Evolutionary conservation across 805 yeast genomes (phyloP).

Genomic region (Pichia scutulata): DNA sequence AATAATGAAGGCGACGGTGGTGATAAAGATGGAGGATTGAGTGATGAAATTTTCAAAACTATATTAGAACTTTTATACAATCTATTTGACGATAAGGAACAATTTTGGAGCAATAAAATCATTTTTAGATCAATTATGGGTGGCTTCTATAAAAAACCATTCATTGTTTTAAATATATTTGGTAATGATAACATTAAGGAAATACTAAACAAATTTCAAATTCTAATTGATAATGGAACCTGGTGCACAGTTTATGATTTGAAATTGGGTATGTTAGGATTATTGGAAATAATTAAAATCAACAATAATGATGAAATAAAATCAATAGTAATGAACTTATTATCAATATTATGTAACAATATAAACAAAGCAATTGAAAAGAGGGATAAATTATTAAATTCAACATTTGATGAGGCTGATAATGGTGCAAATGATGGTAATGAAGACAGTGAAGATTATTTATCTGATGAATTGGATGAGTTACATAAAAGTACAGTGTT

Average conservation of each 20-base stretch:
- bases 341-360: constrained; percentile 1
- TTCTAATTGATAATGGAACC: background rate
- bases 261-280: constrained; percentile 43
- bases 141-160: constrained; percentile 7
- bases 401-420: constrained; percentile 20
- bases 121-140: constrained; percentile 7
- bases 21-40: constrained; percentile 11
- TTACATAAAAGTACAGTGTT: constrained; percentile 26
- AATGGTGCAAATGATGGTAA: constrained; percentile 8
- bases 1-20: constrained; percentile 2
- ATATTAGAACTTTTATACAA: constrained; percentile 6
- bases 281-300: constrained; percentile 33
- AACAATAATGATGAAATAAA: constrained; percentile 14
- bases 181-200: constrained; percentile 1
- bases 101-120: constrained; percentile 11
- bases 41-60: constrained; percentile 4
- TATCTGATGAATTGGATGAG: constrained; percentile 23
- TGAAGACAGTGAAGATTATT: background rate
- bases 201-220: constrained; percentile 6
- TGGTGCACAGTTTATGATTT: constrained; percentile 45
- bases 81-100: constrained; percentile 8
- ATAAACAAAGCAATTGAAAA: constrained; percentile 39
- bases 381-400: constrained; percentile 35
- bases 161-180: constrained; percentile 3
- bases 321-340: constrained; percentile 11